Base-by-base conservation (phyloP, 768 basidiomycete genomes). In the Cystofilobasidium bisporidii region DNA sequence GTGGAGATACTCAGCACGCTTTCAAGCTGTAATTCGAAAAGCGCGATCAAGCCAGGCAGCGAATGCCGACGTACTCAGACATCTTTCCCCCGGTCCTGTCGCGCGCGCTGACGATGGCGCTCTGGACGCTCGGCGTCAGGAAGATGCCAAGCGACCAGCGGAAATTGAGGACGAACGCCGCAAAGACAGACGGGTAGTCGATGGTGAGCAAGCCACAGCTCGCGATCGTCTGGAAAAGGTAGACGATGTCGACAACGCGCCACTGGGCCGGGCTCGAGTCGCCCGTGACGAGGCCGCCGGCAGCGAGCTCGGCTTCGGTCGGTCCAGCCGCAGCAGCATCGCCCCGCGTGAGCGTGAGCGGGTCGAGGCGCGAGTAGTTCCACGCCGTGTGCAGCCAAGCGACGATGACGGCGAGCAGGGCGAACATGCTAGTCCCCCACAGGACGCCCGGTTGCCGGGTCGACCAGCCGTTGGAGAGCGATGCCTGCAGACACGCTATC, bases 401-500 rank as follows among this genome's bases (percentile, higher is more conserved):
- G 14, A 86, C 79, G 28, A 91, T 74, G 79, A 78, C 70, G 17
- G 77, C 74, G 33, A 74, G 71, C 18, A 79, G 64, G 22, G 75
- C 73, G 38, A 89, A 76, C 24, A 81, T 85, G 28, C 83, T 88
- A 11, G 87, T 86, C 1, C 83, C 79, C 88, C 89, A 94, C 72
- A 85, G 82, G 17, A 91, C 92, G 18, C 83, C 83, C 15, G 79
- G 75, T 75, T 89, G 88, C 68, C 83, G 84, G 0, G 85, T 82
- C 0, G 91, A 88, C 83, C 86, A 86, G 14, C 93, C 93, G 75
- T 99, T 99, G 22, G 89, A 86, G 15, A 97, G 80, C 2, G 91
- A 93, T 22, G 91, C 84, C 76, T 93, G 91, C 11, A 99, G 82
- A 73, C 94, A 99, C 0, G 91, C 90, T 63, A 86, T 89, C 70